Percentiles rank a stretch among this genome's conserved stretches.
These are phyloP conservation scores for Paulownia fortunei DNA, from an alignment of 257 asterid species.

Conservation along the genomic window DNA sequence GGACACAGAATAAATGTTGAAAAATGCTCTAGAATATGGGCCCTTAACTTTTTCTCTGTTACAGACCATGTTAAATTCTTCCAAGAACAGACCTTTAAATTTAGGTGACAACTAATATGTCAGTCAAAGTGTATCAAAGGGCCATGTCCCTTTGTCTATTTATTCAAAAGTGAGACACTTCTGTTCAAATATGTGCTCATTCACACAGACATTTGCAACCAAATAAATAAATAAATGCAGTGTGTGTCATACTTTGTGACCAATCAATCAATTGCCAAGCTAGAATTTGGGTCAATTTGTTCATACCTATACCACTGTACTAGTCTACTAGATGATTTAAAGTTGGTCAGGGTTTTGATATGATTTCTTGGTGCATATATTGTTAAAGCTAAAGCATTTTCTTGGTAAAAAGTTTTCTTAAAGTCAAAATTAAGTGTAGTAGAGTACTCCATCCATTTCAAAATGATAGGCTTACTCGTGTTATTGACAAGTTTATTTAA, in stretches of 20 bases:
- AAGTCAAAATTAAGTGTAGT: too few relatives aligned
- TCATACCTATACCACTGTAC: not conserved
- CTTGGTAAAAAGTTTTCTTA: too few relatives aligned
- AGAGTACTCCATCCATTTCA: too few relatives aligned
- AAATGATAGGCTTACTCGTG: too few relatives aligned
- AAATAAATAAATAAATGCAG: not conserved
- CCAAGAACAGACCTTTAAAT: conserved; percentile 15
- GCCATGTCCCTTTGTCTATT: conserved; percentile 24
- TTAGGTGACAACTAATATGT: not conserved
- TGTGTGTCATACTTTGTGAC: not conserved
- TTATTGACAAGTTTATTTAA: too few relatives aligned
- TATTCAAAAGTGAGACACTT: conserved; percentile 26
- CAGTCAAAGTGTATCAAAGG: conserved; percentile 25
- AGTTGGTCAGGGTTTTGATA: not conserved
- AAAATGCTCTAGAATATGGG: not conserved
- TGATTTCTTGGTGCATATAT: too few relatives aligned
- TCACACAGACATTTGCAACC: not conserved
- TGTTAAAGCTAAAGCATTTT: too few relatives aligned
- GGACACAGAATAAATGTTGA: not conserved
- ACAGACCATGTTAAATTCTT: not conserved
- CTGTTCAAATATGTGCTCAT: not conserved
- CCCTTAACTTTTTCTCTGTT: not conserved
- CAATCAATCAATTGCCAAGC: not conserved
- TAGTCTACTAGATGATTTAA: not conserved
- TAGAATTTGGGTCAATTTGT: conserved; percentile 5